phyloP scores from a whole-genome alignment of 2,329 filamentous ascomycete species.

The Pseudogymnoascus sp. region DNA sequence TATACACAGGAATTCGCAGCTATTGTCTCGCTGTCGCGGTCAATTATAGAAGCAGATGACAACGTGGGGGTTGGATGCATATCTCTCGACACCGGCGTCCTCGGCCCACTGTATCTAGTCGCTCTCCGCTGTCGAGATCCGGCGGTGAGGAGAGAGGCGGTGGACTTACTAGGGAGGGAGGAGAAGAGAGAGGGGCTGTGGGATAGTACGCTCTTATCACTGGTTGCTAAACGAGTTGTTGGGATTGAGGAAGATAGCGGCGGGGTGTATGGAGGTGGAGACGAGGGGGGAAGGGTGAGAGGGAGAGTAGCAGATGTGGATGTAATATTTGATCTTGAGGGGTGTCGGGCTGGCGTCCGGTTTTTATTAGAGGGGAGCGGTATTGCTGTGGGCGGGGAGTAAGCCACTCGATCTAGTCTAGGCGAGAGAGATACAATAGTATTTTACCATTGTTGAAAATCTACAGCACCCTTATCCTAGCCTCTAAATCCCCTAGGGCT shows the following conservation, averaged over 20 bases:
- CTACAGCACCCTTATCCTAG: too few relatives aligned
- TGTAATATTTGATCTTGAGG: background rate
- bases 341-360: background rate
- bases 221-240: conserved; percentile 12
- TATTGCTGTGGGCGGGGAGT: background rate
- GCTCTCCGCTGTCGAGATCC: conserved; percentile 54
- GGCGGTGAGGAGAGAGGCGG: conserved; percentile 46
- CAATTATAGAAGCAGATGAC: background rate
- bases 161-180: conserved; percentile 49
- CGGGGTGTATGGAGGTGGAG: too few relatives aligned
- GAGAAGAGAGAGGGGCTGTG: conserved; percentile 59
- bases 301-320: background rate
- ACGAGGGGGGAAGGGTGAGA: background rate
- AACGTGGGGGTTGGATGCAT: too few relatives aligned
- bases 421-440: too few relatives aligned
- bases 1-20: background rate
- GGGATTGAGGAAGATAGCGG: conserved; percentile 10
- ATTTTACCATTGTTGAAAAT: too few relatives aligned
- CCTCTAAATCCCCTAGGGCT: too few relatives aligned
- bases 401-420: too few relatives aligned
- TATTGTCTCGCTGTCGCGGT: background rate
- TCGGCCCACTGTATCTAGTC: conserved; percentile 54
- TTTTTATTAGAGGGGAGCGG: background rate
- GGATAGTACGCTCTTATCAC: conserved; percentile 33
- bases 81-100: conserved; percentile 51